Conservation (phyloP, 805 yeast genomes). For the Ogataea sp. region DNA sequence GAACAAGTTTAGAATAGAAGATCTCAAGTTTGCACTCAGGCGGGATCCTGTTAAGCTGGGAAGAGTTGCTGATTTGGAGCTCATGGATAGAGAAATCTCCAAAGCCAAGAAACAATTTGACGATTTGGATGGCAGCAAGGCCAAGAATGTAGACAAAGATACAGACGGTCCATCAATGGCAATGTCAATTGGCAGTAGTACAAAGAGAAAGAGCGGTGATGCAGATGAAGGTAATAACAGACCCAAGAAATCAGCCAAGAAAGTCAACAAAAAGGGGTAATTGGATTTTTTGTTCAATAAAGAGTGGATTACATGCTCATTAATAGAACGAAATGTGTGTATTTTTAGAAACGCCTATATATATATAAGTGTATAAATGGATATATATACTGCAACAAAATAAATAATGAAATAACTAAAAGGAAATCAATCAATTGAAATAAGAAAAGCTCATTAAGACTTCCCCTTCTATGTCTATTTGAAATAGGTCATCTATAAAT, state of each 20-base stretch:
- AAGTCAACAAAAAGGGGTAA: neutral
- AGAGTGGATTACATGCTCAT: no score
- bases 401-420: no score
- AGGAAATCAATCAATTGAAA: no score
- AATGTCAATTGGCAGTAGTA: conserved; percentile 12
- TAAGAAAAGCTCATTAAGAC: no score
- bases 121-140: conserved; percentile 42
- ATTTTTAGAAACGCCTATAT: no score
- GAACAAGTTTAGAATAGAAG: conserved; percentile 62
- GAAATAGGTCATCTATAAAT: conserved; percentile 6
- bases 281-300: neutral
- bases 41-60: conserved; percentile 62
- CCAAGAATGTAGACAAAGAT: conserved; percentile 10
- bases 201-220: conserved; percentile 4
- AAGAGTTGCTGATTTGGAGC: conserved; percentile 56
- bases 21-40: conserved; percentile 61
- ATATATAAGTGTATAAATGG: no score
- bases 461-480: no score
- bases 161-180: no score
- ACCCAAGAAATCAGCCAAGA: neutral
- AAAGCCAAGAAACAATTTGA: conserved; percentile 65
- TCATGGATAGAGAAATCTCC: conserved; percentile 50
- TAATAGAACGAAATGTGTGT: neutral
- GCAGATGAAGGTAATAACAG: neutral
- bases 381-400: no score